These are phyloP conservation scores for Strigomonas culicis DNA, from an alignment of 208 protist genomes.

Conservation along the genomic window DNA sequence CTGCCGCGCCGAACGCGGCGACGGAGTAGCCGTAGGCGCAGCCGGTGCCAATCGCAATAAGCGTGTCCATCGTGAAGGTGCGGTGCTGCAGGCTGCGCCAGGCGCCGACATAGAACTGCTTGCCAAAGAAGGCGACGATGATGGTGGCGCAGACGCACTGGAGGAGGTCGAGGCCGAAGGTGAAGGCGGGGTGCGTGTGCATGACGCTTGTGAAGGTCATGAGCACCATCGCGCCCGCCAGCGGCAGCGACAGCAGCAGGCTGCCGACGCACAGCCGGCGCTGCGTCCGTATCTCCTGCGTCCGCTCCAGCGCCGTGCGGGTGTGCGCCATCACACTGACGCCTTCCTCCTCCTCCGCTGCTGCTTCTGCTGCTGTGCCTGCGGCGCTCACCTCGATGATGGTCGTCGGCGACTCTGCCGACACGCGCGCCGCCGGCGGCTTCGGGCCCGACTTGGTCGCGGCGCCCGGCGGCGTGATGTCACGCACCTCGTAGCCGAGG, in stretches of 20 bases:
- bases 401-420: background rate
- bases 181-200: constrained; percentile 16
- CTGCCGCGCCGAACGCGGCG: constrained; percentile 32
- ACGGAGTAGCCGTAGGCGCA: constrained; percentile 75
- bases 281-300: constrained; percentile 55
- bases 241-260: constrained; percentile 55
- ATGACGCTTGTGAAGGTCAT: constrained; percentile 45
- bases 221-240: constrained; percentile 61
- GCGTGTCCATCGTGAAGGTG: constrained; percentile 86
- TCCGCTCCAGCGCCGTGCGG: constrained; percentile 55
- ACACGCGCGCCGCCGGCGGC: background rate
- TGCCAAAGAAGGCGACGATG: constrained; percentile 83
- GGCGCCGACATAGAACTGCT: constrained; percentile 65
- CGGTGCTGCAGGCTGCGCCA: constrained; percentile 49
- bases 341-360: constrained; percentile 16
- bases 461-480: constrained; percentile 3
- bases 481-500: background rate
- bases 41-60: constrained; percentile 78
- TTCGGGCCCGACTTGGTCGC: background rate
- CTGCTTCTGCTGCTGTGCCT: background rate
- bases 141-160: constrained; percentile 65
- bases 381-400: background rate
- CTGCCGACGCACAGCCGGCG: constrained; percentile 36
- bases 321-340: constrained; percentile 22
- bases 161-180: constrained; percentile 36